Percentiles rank a stretch among this genome's conserved stretches.
phyloP scores from a whole-genome alignment of 306 rosid species.

The Ormosia emarginata region DNA sequence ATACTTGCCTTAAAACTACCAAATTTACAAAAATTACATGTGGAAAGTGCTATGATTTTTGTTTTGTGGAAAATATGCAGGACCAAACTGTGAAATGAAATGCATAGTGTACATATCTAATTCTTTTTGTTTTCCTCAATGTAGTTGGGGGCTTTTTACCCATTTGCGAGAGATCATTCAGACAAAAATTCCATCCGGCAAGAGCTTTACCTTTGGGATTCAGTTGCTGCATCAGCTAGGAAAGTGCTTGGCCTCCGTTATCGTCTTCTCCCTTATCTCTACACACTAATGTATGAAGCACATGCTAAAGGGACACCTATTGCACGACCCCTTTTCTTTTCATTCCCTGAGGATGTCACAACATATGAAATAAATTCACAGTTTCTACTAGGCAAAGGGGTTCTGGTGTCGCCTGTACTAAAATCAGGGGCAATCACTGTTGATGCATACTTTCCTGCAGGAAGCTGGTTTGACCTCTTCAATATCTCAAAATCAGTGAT shows the following conservation, averaged over 20 bases:
- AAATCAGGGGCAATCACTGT: slow-evolving; percentile 51
- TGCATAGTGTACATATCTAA: background rate
- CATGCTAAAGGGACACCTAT: slow-evolving; percentile 69
- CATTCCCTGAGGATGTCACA: slow-evolving; percentile 71
- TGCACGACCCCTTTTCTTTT: slow-evolving; percentile 84
- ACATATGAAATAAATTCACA: slow-evolving; percentile 71
- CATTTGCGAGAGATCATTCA: slow-evolving; percentile 89
- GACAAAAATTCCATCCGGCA: slow-evolving; percentile 34
- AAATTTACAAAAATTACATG: background rate
- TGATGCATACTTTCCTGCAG: slow-evolving; percentile 73
- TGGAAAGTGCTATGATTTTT: background rate
- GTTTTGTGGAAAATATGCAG: background rate
- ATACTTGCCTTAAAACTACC: background rate
- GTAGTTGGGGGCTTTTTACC: slow-evolving; percentile 91
- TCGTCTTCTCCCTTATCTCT: slow-evolving; percentile 76
- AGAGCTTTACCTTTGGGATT: slow-evolving; percentile 88
- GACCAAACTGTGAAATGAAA: background rate
- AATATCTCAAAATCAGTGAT: slow-evolving; percentile 55
- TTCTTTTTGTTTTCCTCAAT: background rate
- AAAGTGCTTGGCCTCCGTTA: slow-evolving; percentile 83
- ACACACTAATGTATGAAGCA: slow-evolving; percentile 82
- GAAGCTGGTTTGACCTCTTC: slow-evolving; percentile 90
- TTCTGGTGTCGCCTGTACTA: slow-evolving; percentile 76
- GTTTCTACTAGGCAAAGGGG: slow-evolving; percentile 70
- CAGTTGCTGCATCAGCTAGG: slow-evolving; percentile 78